Percentiles rank a stretch among this genome's conserved stretches.
Conservation (phyloP, 2,329 filamentous ascomycete genomes). For the Zarea fungicola region DNA sequence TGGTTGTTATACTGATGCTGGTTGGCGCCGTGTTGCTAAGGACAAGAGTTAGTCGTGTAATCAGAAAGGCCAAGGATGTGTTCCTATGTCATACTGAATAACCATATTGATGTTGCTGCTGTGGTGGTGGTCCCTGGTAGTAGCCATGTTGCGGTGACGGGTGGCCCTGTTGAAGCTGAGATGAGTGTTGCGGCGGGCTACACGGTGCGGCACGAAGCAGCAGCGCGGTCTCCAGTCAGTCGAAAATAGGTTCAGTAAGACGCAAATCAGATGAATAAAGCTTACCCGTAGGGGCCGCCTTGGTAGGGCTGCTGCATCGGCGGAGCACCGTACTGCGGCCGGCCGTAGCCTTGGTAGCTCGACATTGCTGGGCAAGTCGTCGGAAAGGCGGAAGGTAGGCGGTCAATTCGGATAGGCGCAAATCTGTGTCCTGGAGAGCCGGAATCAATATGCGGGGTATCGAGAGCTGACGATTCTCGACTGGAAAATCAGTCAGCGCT, state of each 20-base stretch:
- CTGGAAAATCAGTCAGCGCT: too few relatives aligned
- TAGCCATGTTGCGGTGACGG: constrained; percentile 39
- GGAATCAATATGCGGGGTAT: background rate
- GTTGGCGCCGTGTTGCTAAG: constrained; percentile 29
- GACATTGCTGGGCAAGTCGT: constrained; percentile 3
- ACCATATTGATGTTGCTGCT: constrained; percentile 44
- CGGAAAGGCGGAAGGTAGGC: background rate
- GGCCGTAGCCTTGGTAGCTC: constrained; percentile 8
- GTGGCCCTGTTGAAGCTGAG: constrained; percentile 32
- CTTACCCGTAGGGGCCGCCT: constrained; percentile 4
- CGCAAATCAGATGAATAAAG: background rate
- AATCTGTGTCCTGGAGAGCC: too few relatives aligned
- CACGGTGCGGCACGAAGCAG: background rate
- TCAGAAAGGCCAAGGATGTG: background rate
- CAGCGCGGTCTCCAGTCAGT: background rate
- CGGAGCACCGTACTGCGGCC: constrained; percentile 8
- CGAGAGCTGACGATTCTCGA: too few relatives aligned
- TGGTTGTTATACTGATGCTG: constrained; percentile 27
- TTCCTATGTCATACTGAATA: constrained; percentile 29
- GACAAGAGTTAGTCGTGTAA: constrained; percentile 26
- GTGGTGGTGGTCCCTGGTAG: constrained; percentile 40
- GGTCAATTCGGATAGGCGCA: background rate
- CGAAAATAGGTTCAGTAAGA: background rate
- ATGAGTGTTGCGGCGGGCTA: constrained; percentile 9
- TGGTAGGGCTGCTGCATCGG: constrained; percentile 9